Evolutionary conservation across 352 stramenopile genomes (phyloP).

Genomic region (Pythium catenulatum): DNA sequence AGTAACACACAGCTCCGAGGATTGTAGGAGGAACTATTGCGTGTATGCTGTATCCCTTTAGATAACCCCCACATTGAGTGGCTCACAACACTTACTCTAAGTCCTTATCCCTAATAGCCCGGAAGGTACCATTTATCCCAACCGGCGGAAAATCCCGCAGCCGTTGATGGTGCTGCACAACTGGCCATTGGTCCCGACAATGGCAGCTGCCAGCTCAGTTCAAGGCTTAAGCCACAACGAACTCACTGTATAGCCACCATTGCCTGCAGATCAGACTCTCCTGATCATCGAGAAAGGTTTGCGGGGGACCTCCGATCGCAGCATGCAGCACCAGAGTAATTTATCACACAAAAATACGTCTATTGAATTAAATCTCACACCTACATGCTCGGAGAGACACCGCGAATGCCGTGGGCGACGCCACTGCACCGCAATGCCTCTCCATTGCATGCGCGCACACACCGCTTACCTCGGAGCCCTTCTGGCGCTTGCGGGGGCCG

Average conservation of each 20-base stretch:
- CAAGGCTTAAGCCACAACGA: conserved; percentile 26
- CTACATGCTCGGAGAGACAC: background rate
- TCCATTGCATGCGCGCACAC: background rate
- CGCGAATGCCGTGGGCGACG: background rate
- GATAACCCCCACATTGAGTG: background rate
- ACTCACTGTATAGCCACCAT: conserved; percentile 32
- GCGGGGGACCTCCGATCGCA: conserved; percentile 23
- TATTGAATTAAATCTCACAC: background rate
- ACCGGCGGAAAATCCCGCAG: background rate
- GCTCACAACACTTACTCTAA: background rate
- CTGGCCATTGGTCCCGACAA: conserved; percentile 22
- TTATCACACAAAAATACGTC: background rate
- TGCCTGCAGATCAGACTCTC: conserved; percentile 32
- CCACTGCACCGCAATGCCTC: background rate
- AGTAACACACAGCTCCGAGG: background rate
- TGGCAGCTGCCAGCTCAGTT: conserved; percentile 10
- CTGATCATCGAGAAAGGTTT: conserved; percentile 30
- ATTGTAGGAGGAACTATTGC: background rate
- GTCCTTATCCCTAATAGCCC: background rate
- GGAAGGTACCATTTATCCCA: conserved; percentile 27
- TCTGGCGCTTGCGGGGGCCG: background rate
- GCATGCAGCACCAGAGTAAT: conserved; percentile 9
- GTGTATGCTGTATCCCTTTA: background rate
- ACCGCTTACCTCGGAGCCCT: background rate
- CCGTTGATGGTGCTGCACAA: background rate